Base-by-base conservation (phyloP, 352 stramenopile genomes). In the Phytophthora melonis region DNA sequence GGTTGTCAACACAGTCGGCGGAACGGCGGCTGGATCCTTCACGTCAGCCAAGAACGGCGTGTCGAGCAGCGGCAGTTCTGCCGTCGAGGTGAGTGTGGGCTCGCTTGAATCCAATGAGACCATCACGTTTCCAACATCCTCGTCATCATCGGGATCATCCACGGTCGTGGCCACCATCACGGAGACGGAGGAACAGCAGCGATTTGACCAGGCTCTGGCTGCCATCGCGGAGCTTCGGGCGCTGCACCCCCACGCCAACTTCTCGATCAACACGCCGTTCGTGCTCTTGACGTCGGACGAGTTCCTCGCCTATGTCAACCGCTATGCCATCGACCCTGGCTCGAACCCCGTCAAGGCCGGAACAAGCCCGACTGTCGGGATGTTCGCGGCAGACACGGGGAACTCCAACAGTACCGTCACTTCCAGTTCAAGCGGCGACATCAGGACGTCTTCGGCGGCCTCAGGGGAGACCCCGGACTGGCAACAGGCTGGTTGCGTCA, bases 401-500 rank as follows among this genome's bases (percentile, higher is more conserved):
- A 41, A 43, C 19, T 65, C 68, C 21, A 62, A 36, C 19, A 68
- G 19, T 16, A 63, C 18, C 23, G 57, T 19, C 14, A 45, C 19
- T 63, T 60, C 67, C 18, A 74, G 47, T 52, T 16, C 10, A n/a
- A 75, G 77, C 11, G 71, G 66, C 9, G 77, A 80, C 10, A 69
- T 76, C 7, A 81, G 68, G 72, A 90, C 81, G 3, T 72, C 66
- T 1, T 74, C 83, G 3, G 83, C 83, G 9, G 79, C 77, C 0
- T 47, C 72, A 10, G 81, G 79, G 9, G 75, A 93, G 68, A 69
- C 55, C 19, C 77, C 92, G 36, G 88, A 97, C 68, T 97, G 90
- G 91, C 74, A 90, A 65, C 41, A 83, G 10, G 67, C 77, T 50
- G 83, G 79, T 21, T 89, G 77, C 50, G 96, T 99, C 27, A 98